These are phyloP conservation scores for Mycena capillaripes DNA, from an alignment of 768 basidiomycete genomes.

Conservation along the genomic window DNA sequence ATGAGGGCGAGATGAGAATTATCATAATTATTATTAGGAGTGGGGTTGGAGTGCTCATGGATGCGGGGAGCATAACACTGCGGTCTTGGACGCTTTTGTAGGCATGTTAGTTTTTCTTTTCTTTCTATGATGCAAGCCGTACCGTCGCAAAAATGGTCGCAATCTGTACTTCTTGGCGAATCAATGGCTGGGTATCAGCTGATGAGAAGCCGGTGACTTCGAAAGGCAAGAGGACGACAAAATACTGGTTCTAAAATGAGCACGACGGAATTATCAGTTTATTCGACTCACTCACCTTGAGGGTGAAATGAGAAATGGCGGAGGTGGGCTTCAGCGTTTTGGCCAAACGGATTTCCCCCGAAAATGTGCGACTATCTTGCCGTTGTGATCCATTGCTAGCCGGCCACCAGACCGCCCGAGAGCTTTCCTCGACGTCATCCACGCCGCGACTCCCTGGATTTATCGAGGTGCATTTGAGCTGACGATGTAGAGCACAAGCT, in stretches of 20 bases:
- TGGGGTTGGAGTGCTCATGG: no score
- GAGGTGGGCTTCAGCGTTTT: slow-evolving; percentile 68
- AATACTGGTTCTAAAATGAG: slow-evolving; percentile 53
- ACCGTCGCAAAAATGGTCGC: slow-evolving; percentile 64
- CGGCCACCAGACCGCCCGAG: slow-evolving; percentile 66
- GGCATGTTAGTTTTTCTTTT: background rate
- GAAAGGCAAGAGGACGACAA: slow-evolving; percentile 61
- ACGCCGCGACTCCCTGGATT: slow-evolving; percentile 3
- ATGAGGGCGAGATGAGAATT: no score
- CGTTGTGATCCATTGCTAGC: slow-evolving; percentile 45
- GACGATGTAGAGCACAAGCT: slow-evolving; percentile 44
- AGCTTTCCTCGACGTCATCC: slow-evolving; percentile 53
- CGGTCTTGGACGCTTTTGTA: slow-evolving; percentile 3
- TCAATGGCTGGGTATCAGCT: slow-evolving; percentile 49
- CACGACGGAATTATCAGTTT: background rate
- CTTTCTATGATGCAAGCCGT: background rate
- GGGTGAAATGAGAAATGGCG: slow-evolving; percentile 63
- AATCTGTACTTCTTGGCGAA: slow-evolving; percentile 66
- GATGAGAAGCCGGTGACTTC: slow-evolving; percentile 53
- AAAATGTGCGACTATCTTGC: slow-evolving; percentile 54
- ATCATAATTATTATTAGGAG: no score
- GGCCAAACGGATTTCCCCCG: slow-evolving; percentile 65
- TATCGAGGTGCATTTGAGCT: slow-evolving; percentile 50
- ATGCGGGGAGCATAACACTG: background rate
- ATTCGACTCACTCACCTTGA: slow-evolving; percentile 54